Evolutionary conservation across 441 rosid genomes (phyloP).

Genomic region (Adansonia madagascariensis): DNA sequence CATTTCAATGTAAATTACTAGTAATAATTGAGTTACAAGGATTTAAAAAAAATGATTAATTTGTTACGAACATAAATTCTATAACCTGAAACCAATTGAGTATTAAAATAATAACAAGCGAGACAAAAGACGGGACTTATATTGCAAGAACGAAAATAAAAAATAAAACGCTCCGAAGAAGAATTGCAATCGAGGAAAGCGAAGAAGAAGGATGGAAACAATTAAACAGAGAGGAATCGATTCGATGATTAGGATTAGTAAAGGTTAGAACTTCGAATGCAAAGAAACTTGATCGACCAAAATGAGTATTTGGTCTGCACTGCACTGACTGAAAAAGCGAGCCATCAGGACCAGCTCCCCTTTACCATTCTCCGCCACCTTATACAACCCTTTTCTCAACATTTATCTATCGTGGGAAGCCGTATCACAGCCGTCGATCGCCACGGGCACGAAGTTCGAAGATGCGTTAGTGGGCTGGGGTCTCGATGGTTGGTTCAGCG

Average conservation of each 20-base stretch:
- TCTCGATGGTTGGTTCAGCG: neutral
- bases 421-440: constrained; percentile 23
- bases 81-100: neutral
- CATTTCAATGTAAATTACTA: neutral
- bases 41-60: neutral
- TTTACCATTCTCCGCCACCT: constrained; percentile 31
- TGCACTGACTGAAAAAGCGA: constrained; percentile 33
- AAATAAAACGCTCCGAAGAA: neutral
- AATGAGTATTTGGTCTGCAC: constrained; percentile 25
- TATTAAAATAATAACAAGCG: neutral
- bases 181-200: neutral
- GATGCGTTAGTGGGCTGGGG: constrained; percentile 13
- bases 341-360: constrained; percentile 23
- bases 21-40: neutral
- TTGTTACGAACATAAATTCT: neutral
- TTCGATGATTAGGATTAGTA: neutral
- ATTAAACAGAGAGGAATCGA: neutral
- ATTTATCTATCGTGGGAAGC: constrained; percentile 6
- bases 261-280: neutral
- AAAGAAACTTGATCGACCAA: neutral
- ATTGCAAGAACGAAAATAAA: neutral
- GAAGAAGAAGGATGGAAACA: neutral
- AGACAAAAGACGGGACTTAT: constrained; percentile 9
- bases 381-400: neutral
- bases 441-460: neutral